These are phyloP conservation scores for Chaetomium fimeti DNA, from an alignment of 495 filamentous ascomycete species.

Conservation along the genomic window DNA sequence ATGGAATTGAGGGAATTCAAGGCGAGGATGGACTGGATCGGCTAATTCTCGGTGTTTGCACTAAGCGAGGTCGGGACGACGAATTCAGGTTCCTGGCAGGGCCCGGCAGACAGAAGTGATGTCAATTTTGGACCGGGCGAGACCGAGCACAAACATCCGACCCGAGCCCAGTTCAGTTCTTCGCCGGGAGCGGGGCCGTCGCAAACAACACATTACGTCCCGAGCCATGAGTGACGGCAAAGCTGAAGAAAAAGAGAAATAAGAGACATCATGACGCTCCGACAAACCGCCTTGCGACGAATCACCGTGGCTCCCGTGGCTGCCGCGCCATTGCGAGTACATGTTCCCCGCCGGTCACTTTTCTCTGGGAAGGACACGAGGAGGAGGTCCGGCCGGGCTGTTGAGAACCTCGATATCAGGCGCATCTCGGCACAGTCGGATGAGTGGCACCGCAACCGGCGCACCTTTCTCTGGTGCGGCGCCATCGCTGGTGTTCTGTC, in stretches of 20 bases:
- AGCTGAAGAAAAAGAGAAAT: background rate
- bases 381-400: constrained; percentile 29
- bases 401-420: constrained; percentile 49
- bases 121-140: background rate
- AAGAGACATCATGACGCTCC: constrained; percentile 30
- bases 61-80: background rate
- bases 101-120: background rate
- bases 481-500: constrained; percentile 48
- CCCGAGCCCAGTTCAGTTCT: background rate
- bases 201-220: background rate
- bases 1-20: too few species aligned
- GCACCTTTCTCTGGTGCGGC: constrained; percentile 49
- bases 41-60: background rate
- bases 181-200: background rate
- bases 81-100: background rate
- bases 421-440: constrained; percentile 41
- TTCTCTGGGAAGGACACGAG: constrained; percentile 27
- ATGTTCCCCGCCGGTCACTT: constrained; percentile 39
- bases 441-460: constrained; percentile 48
- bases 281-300: constrained; percentile 28
- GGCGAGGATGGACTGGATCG: background rate
- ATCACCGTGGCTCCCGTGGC: constrained; percentile 23
- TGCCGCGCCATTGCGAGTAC: constrained; percentile 5
- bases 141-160: background rate
- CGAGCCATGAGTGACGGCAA: background rate